phyloP scores from a whole-genome alignment of 1,284 basidiomycete species.

The Cystobasidium sp. region DNA sequence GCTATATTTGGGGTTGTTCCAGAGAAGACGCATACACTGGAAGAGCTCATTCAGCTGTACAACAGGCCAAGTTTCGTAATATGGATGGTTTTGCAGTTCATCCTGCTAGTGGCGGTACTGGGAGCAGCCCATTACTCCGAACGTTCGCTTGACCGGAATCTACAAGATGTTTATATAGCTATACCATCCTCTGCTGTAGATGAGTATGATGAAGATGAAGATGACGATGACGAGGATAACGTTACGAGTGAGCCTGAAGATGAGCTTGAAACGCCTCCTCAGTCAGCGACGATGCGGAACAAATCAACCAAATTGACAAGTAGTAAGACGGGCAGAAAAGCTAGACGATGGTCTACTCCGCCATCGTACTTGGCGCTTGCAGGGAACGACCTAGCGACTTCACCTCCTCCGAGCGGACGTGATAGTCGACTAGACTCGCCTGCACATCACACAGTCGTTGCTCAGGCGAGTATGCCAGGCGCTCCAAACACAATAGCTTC shows the following conservation, averaged over 20 bases:
- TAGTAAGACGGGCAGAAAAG: constrained; percentile 9
- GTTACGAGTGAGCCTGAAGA: neutral
- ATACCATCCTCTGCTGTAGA: constrained; percentile 23
- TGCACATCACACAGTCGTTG: neutral
- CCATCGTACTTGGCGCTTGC: constrained; percentile 20
- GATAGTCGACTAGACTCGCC: neutral
- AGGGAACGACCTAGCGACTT: neutral
- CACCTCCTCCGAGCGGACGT: neutral
- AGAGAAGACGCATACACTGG: constrained; percentile 85
- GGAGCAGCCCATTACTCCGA: constrained; percentile 57
- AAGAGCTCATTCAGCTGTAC: constrained; percentile 82
- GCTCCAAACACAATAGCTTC: constrained; percentile 1
- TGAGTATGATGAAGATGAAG: constrained; percentile 5
- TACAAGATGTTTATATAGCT: constrained; percentile 40
- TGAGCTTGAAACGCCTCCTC: constrained; percentile 20
- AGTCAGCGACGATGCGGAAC: neutral
- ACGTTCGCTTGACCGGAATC: constrained; percentile 17
- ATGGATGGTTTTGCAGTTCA: constrained; percentile 77
- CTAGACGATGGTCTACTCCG: constrained; percentile 39
- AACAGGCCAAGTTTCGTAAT: constrained; percentile 75
- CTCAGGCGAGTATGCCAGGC: constrained; percentile 2
- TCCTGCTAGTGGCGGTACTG: constrained; percentile 65
- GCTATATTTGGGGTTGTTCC: constrained; percentile 90
- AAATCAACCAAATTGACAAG: neutral
- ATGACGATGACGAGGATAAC: constrained; percentile 2